Conservation (phyloP, 2,329 filamentous ascomycete species). For the Penicillium sp. region DNA sequence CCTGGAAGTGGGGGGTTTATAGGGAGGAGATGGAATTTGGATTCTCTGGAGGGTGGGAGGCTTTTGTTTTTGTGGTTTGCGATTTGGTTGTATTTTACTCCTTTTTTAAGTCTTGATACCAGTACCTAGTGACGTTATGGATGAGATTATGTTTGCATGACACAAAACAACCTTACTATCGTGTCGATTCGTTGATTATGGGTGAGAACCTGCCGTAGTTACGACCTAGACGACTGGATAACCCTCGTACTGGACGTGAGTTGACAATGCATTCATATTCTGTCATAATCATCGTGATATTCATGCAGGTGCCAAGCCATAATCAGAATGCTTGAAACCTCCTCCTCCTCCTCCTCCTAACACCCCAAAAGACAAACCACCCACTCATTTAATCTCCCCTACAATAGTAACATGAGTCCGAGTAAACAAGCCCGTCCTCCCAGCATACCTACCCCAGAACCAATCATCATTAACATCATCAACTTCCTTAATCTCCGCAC, state of each 20-base stretch:
- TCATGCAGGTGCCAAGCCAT: slow-evolving; percentile 15
- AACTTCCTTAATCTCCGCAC: slow-evolving; percentile 81
- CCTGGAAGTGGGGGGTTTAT: background rate
- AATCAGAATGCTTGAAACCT: background rate
- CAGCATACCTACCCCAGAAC: slow-evolving; percentile 87
- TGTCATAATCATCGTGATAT: slow-evolving; percentile 25
- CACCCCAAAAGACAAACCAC: background rate
- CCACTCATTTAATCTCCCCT: slow-evolving; percentile 41
- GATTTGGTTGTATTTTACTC: background rate
- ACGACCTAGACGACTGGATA: background rate
- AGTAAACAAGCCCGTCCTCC: slow-evolving; percentile 78
- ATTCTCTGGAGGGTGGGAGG: background rate
- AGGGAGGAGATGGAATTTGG: background rate
- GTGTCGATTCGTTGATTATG: background rate
- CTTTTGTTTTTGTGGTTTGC: background rate
- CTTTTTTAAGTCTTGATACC: slow-evolving; percentile 5
- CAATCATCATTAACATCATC: slow-evolving; percentile 91
- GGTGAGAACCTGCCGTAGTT: background rate
- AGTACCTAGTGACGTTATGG: background rate
- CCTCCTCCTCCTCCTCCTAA: background rate
- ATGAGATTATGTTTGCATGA: slow-evolving; percentile 10
- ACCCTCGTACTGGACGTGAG: background rate
- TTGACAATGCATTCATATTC: slow-evolving; percentile 20
- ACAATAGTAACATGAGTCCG: slow-evolving; percentile 71
- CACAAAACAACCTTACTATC: background rate